These are phyloP conservation scores for Salvia splendens DNA, from an alignment of 257 asterid species.

Conservation along the genomic window DNA sequence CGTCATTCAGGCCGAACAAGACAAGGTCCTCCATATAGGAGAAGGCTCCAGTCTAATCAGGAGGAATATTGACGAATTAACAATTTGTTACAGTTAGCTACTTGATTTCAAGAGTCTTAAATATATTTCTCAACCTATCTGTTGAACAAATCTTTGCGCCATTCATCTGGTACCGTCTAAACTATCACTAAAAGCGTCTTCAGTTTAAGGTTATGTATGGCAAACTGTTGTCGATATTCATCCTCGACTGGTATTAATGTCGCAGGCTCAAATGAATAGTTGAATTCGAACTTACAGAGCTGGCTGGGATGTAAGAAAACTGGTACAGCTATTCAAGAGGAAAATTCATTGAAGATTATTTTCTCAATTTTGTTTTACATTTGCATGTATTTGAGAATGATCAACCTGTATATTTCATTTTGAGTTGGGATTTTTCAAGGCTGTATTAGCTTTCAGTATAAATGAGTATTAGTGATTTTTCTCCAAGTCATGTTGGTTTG, in stretches of 20 bases:
- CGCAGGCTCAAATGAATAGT: neutral
- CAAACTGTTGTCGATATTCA: neutral
- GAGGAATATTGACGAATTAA: conserved; percentile 36
- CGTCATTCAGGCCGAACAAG: conserved; percentile 45
- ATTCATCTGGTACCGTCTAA: neutral
- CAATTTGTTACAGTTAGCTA: neutral
- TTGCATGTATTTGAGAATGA: conserved; percentile 8
- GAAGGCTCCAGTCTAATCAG: conserved; percentile 26
- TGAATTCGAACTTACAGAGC: neutral
- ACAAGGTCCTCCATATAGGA: conserved; percentile 47
- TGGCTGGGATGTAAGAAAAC: neutral
- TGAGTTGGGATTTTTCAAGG: neutral
- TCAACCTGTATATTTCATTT: conserved; percentile 22
- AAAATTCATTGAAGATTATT: conserved; percentile 1
- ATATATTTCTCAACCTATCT: neutral
- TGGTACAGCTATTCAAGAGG: neutral
- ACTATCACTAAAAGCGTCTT: neutral
- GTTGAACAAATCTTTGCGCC: neutral
- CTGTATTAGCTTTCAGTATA: neutral
- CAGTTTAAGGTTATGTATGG: neutral
- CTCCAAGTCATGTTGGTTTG: neutral
- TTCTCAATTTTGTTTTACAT: neutral
- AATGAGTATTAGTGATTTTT: conserved; percentile 11
- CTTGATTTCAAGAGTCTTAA: neutral
- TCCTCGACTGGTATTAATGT: neutral